Conservation (phyloP, 495 filamentous ascomycete species). For the Penicillium bialowiezense region DNA sequence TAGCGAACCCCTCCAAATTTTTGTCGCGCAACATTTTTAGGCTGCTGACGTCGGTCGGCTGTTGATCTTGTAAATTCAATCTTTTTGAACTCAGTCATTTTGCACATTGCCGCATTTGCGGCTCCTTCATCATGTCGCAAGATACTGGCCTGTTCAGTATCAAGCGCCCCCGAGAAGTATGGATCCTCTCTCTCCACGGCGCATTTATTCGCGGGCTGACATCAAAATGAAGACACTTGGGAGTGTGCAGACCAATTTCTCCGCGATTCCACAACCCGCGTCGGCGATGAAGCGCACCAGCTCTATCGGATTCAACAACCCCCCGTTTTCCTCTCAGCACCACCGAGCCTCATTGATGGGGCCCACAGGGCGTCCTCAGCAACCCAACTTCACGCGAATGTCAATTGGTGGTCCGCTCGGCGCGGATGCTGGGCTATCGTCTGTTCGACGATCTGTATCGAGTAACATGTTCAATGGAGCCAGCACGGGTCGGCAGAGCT, state of each 20-base stretch:
- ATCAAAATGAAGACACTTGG: slow-evolving; percentile 64
- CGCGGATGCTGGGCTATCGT: slow-evolving; percentile 73
- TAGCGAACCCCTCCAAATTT: slow-evolving; percentile 15
- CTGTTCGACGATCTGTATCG: slow-evolving; percentile 82
- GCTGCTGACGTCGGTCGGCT: background rate
- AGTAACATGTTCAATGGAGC: slow-evolving; percentile 63
- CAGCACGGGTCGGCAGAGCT: slow-evolving; percentile 62
- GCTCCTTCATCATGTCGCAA: slow-evolving; percentile 59
- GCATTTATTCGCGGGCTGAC: slow-evolving; percentile 14
- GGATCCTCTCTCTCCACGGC: slow-evolving; percentile 12
- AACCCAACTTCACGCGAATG: slow-evolving; percentile 79
- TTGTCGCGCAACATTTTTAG: slow-evolving; percentile 11
- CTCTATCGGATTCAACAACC: slow-evolving; percentile 68
- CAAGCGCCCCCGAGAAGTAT: slow-evolving; percentile 69
- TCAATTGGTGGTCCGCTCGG: slow-evolving; percentile 72
- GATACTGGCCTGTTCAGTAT: slow-evolving; percentile 73
- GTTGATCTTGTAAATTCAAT: background rate
- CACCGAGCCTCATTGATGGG: slow-evolving; percentile 79
- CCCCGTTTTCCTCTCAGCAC: slow-evolving; percentile 64
- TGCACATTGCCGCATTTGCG: slow-evolving; percentile 29
- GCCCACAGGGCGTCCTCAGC: slow-evolving; percentile 81
- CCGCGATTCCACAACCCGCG: slow-evolving; percentile 80
- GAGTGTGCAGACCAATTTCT: slow-evolving; percentile 71
- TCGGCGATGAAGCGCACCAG: slow-evolving; percentile 95
- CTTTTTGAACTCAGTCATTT: background rate